Evolutionary conservation across 148 eudicot genomes (phyloP).

Genomic region (Cornus florida): DNA sequence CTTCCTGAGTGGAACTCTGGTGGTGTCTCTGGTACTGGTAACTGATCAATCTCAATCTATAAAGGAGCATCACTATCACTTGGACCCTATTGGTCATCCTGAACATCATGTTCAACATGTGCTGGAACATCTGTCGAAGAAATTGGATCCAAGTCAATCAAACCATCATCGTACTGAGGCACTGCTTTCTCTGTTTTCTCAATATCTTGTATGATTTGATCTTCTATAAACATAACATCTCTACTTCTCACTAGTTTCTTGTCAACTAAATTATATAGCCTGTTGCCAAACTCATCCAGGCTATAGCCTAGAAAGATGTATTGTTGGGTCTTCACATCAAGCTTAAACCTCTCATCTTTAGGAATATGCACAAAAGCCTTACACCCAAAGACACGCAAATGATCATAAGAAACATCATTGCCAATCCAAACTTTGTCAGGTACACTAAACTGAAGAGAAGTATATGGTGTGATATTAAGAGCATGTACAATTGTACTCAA

Average conservation of each 20-base stretch:
- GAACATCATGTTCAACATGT: too few relatives aligned
- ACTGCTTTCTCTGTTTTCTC: too few relatives aligned
- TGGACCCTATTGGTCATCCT: too few relatives aligned
- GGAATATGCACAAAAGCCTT: constrained; percentile 15
- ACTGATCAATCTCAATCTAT: neutral
- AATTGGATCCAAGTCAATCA: too few relatives aligned
- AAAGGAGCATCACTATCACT: too few relatives aligned
- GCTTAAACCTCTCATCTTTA: constrained; percentile 17
- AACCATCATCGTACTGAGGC: too few relatives aligned
- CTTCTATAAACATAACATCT: constrained; percentile 10
- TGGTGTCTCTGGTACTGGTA: neutral
- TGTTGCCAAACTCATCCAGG: constrained; percentile 12
- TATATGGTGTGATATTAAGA: too few relatives aligned
- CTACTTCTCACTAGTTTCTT: constrained; percentile 9
- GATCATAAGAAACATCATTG: too few relatives aligned
- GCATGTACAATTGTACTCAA: neutral
- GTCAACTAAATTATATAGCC: constrained; percentile 1
- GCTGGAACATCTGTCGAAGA: too few relatives aligned
- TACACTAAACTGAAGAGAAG: too few relatives aligned
- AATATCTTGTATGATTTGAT: too few relatives aligned
- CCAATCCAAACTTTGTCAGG: too few relatives aligned
- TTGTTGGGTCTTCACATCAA: constrained; percentile 14
- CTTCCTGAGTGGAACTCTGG: neutral
- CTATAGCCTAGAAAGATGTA: constrained; percentile 11
- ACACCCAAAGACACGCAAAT: constrained; percentile 21